Base-by-base conservation (phyloP, 1,284 basidiomycete species). In the Microbotryum intermedium region DNA sequence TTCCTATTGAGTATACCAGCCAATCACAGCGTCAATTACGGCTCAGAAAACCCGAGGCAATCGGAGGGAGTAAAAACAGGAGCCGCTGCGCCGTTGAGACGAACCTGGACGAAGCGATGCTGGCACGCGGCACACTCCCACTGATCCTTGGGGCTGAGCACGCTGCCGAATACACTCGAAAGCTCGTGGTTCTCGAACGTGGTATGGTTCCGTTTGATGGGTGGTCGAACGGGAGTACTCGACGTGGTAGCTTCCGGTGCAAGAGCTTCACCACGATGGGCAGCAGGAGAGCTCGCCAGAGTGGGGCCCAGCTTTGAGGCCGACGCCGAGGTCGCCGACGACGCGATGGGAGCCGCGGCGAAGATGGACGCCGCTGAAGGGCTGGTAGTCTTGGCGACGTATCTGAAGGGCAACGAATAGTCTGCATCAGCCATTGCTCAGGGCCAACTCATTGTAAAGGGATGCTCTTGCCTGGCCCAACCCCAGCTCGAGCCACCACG, bases 121-220 rank as follows among this genome's bases (percentile, higher is more conserved):
- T 43, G 3, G 44, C 66, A 67, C 2, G 53, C 52, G 3, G 46
- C 61, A 18, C 66, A 67, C 10, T 50, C 42, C 66, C 60, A 62
- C 18, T 62, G 57, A 18, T 65, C 63, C n/a, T 55, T 52, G 0
- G 60, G 60, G 26, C 59, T 61, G 23, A 67, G 23, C 0, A 67
- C 62, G 21, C 53, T 53, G 6, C 65, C 65, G 21, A 67, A 67
- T 4, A 62, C 64, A 43, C 55, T 53, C 10, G 43, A 53, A 1
- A 64, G 58, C 28, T 67, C 65, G 21, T 50, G 39, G 2, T 53
- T 50, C 20, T 56, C 59, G n/a, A 39, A 39, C 11, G 34, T 39
- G 3, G 34, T 39, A 39, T 11, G 34, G 18, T 39, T 39, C 11
- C 13, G 13, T 59, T 52, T 13, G 42, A 43, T 26, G 47, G 48